phyloP scores from a whole-genome alignment of 805 yeast species.

The Metschnikowia lachancei region DNA sequence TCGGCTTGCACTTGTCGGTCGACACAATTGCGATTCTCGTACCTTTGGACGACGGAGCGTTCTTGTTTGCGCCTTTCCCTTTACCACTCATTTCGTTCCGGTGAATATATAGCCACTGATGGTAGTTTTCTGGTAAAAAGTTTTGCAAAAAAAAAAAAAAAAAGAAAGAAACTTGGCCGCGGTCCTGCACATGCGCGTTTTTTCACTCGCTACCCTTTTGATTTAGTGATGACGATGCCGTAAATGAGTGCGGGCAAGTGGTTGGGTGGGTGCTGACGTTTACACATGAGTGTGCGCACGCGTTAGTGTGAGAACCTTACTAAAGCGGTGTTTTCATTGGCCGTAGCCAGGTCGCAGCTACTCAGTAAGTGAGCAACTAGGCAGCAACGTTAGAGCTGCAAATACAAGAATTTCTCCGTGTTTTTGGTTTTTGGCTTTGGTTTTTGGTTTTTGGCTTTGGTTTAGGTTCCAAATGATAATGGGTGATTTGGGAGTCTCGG shows the following conservation, averaged over 20 bases:
- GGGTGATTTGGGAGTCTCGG: too few species aligned
- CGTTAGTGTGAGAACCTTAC: constrained; percentile 26
- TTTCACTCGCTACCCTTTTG: not conserved
- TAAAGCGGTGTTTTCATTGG: constrained; percentile 25
- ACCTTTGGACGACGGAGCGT: constrained; percentile 32
- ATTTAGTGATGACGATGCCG: constrained; percentile 3
- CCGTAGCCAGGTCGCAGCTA: too few species aligned
- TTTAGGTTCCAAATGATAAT: too few species aligned
- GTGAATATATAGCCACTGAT: not conserved
- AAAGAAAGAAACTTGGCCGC: not conserved
- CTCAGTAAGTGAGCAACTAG: too few species aligned
- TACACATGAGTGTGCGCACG: constrained; percentile 17
- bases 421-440: too few species aligned
- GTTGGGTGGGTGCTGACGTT: constrained; percentile 15
- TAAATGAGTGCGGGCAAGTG: not conserved
- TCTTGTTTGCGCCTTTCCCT: constrained; percentile 19
- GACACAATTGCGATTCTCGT: constrained; percentile 95
- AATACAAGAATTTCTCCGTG: too few species aligned
- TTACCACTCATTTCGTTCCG: constrained; percentile 20
- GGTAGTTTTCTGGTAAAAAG: too few species aligned
- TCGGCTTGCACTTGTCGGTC: constrained; percentile 94
- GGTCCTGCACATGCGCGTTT: constrained; percentile 3
- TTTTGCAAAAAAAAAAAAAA: constrained; percentile 3
- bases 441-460: too few species aligned
- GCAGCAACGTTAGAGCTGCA: too few species aligned